A percentile compares a stretch with the other conserved stretches of the same genome.
phyloP scores from a whole-genome alignment of 495 filamentous ascomycete genomes.

The Penicillium atrosanguineum region DNA sequence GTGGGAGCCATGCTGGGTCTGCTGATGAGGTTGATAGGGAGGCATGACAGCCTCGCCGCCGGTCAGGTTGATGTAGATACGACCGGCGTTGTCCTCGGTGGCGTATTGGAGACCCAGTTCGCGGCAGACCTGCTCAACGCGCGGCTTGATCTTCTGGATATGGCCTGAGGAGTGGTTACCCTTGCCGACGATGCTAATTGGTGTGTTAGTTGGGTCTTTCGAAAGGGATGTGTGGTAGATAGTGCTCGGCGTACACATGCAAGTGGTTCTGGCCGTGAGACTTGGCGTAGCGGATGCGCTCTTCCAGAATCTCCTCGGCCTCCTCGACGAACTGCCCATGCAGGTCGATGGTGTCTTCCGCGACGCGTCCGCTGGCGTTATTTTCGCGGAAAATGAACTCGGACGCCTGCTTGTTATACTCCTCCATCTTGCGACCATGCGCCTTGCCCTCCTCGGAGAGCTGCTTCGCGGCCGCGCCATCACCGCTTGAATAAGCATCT shows the following conservation, averaged over 20 bases:
- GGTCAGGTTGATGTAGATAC: conserved; percentile 71
- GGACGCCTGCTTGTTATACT: conserved; percentile 83
- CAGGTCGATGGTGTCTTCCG: conserved; percentile 83
- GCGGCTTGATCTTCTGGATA: conserved; percentile 87
- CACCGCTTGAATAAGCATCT: conserved; percentile 74
- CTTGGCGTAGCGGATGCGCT: conserved; percentile 73
- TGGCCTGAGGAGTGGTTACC: conserved; percentile 80
- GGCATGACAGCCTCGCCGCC: conserved; percentile 59
- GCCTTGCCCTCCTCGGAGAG: conserved; percentile 80
- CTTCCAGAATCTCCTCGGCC: conserved; percentile 83
- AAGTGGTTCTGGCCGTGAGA: conserved; percentile 71
- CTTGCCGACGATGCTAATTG: conserved; percentile 75
- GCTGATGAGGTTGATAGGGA: conserved; percentile 35
- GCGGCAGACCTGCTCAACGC: conserved; percentile 79
- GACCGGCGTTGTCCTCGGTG: conserved; percentile 83
- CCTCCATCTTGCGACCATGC: conserved; percentile 74
- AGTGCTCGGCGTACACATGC: conserved; percentile 54
- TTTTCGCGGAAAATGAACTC: conserved; percentile 95
- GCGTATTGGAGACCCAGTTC: conserved; percentile 77
- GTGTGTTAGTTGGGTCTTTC: too few species aligned
- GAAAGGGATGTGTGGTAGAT: background rate
- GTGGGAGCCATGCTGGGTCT: conserved; percentile 27
- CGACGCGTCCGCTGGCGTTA: conserved; percentile 68
- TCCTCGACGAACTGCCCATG: conserved; percentile 94
- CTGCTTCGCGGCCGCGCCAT: conserved; percentile 74